phyloP scores from a whole-genome alignment of 2,329 filamentous ascomycete genomes.

The Botryotinia narcissicola region DNA sequence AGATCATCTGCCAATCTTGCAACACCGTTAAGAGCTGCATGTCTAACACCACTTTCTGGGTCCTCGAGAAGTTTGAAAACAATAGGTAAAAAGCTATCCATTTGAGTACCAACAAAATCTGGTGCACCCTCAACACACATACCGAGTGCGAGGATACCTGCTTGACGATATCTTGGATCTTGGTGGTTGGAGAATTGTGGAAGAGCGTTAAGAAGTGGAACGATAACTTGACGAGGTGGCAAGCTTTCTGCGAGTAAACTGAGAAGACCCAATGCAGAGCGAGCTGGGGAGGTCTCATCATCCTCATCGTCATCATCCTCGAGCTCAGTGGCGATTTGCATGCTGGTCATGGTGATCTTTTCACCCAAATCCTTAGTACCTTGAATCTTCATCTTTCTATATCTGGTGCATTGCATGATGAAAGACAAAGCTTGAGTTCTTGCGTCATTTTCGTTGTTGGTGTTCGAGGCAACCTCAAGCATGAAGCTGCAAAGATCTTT shows the following conservation, averaged over 20 bases:
- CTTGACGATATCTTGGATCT: constrained; percentile 78
- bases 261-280: constrained; percentile 81
- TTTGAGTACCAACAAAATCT: constrained; percentile 93
- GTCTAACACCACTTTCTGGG: constrained; percentile 76
- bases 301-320: constrained; percentile 70
- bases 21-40: constrained; percentile 82
- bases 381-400: constrained; percentile 94
- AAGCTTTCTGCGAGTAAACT: constrained; percentile 86
- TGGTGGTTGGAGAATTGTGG: constrained; percentile 73
- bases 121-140: constrained; percentile 96
- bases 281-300: constrained; percentile 79
- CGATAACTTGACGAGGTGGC: constrained; percentile 89
- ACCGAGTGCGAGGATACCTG: constrained; percentile 86
- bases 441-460: constrained; percentile 75
- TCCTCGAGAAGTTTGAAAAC: constrained; percentile 83
- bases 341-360: constrained; percentile 79
- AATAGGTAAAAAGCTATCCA: constrained; percentile 79
- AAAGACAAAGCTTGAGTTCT: constrained; percentile 89
- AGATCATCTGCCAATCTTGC: constrained; percentile 91
- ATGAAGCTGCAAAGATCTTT: constrained; percentile 91
- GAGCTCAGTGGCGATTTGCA: constrained; percentile 88
- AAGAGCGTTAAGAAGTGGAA: constrained; percentile 84
- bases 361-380: constrained; percentile 79
- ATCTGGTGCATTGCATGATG: constrained; percentile 87
- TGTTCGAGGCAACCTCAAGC: constrained; percentile 79